Base-by-base conservation (phyloP, 2,329 filamentous ascomycete species). In the Pseudomassariella vexata region DNA sequence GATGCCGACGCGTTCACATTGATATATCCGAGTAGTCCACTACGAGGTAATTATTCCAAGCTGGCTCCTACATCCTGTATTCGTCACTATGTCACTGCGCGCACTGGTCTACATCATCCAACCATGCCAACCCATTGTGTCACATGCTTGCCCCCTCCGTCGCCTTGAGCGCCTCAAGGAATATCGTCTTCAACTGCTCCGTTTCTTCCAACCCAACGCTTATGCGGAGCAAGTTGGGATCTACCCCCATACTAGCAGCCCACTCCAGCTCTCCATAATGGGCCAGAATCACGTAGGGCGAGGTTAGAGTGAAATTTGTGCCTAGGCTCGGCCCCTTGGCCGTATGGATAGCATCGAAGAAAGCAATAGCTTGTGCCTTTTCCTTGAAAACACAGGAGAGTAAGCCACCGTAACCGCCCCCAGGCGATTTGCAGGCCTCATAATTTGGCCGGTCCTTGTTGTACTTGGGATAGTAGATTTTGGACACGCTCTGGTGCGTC, bases 201-300 rank as follows among this genome's bases (percentile, higher is more conserved):
- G 78, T 73, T 39, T 92, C 85, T 56, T 98, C 92, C 31, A 98
- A 59, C 0, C 92, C 92, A 32, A 96, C 84, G 50, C 89, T 95
- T 44, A 96, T 77, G 24, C 92, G 74, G 28, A 96, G 72, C 35
- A 98, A 60, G 53, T 86, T 76, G 2, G 77, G 76, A 34, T 92
- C 82, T 3, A 95, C 85, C 0, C 89, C 87, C 55, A 82, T 90
- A 38, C 79, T 68, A 17, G 73, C 77, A 25, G 85, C 86, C 92
- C 92, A 98, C n/a, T 89, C 81, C 24, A 96, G 59, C 65, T 98
- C 92, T 27, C 74, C 69, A 50, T 92, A 98, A 58, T 98, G 92
- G 5, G 92, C 92, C 19, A 98, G 61, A 20, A 98, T 66, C 15
- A 92, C 87, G 56, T 95, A 98, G 1, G 92, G 92, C 29, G 82